Evolutionary conservation across 2,329 filamentous ascomycete genomes (phyloP).

Genomic region (Stachybotrys chartarum): DNA sequence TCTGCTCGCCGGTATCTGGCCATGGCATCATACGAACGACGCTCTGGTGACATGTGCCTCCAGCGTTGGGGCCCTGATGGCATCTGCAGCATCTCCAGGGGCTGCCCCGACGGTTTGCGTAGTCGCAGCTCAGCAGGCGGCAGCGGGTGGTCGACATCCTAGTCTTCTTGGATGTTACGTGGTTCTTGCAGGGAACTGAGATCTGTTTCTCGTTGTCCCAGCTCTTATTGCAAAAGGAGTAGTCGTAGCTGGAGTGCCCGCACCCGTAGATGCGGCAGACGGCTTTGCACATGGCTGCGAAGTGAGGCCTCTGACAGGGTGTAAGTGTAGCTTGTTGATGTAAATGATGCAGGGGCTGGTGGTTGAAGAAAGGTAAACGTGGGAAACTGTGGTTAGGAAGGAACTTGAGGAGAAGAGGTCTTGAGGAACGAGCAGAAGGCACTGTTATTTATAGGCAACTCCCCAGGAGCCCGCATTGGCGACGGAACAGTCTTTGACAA

Average conservation of each 20-base stretch:
- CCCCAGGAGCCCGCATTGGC: too few species aligned
- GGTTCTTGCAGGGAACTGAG: constrained; percentile 39
- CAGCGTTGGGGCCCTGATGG: constrained; percentile 40
- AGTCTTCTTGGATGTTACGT: constrained; percentile 8
- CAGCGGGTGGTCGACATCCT: constrained; percentile 30
- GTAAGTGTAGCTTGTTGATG: neutral
- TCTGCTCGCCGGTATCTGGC: constrained; percentile 22
- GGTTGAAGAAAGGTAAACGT: too few species aligned
- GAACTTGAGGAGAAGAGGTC: too few species aligned
- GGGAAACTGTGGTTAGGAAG: too few species aligned
- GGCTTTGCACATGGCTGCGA: constrained; percentile 8
- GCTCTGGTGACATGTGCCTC: constrained; percentile 44
- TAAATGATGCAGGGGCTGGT: too few species aligned
- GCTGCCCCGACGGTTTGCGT: neutral
- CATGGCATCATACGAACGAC: constrained; percentile 15
- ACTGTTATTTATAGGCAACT: too few species aligned
- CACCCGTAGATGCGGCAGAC: constrained; percentile 16
- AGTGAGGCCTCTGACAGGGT: neutral
- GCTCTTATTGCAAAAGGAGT: constrained; percentile 44
- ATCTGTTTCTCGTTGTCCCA: constrained; percentile 40
- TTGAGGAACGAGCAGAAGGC: too few species aligned
- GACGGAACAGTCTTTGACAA: too few species aligned
- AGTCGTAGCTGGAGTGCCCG: constrained; percentile 10
- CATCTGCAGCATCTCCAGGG: constrained; percentile 48
- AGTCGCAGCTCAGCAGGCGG: constrained; percentile 44